These are phyloP conservation scores for Clarireedia sp. DNA, from an alignment of 2,329 filamentous ascomycete genomes.

Conservation along the genomic window DNA sequence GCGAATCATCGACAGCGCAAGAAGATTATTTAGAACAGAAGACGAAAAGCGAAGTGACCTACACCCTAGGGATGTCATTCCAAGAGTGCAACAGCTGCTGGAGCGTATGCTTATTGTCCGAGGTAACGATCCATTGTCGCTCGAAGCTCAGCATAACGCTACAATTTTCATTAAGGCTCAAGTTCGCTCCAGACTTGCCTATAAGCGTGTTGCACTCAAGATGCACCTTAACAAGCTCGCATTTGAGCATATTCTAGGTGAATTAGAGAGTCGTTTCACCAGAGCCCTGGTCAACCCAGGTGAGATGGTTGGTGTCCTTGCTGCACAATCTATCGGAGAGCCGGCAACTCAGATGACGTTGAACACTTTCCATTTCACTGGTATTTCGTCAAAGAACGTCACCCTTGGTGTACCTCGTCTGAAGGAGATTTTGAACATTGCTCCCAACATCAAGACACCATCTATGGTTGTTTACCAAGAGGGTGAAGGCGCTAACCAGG, in stretches of 20 bases:
- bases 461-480: constrained; percentile 90
- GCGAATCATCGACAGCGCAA: constrained; percentile 84
- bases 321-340: constrained; percentile 97
- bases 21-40: constrained; percentile 84
- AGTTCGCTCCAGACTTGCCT: constrained; percentile 79
- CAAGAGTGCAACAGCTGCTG: constrained; percentile 66
- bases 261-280: constrained; percentile 81
- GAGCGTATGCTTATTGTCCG: constrained; percentile 77
- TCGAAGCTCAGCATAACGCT: constrained; percentile 80
- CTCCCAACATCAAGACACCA: constrained; percentile 96
- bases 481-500: constrained; percentile 57
- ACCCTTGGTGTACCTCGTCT: constrained; percentile 97
- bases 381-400: constrained; percentile 99
- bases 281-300: constrained; percentile 81
- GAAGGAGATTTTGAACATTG: constrained; percentile 98
- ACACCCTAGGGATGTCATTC: constrained; percentile 79
- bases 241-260: constrained; percentile 85
- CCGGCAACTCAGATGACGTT: constrained; percentile 98
- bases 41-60: constrained; percentile 80
- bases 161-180: constrained; percentile 90
- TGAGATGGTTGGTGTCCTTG: constrained; percentile 97
- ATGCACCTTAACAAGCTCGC: constrained; percentile 84
- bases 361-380: constrained; percentile 99
- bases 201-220: constrained; percentile 82
- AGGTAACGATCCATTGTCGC: constrained; percentile 72